A percentile compares a stretch with the other conserved stretches of the same genome.
Conservation (phyloP, 192 early-diverging fungal genomes). For the Entomortierella parvispora region DNA sequence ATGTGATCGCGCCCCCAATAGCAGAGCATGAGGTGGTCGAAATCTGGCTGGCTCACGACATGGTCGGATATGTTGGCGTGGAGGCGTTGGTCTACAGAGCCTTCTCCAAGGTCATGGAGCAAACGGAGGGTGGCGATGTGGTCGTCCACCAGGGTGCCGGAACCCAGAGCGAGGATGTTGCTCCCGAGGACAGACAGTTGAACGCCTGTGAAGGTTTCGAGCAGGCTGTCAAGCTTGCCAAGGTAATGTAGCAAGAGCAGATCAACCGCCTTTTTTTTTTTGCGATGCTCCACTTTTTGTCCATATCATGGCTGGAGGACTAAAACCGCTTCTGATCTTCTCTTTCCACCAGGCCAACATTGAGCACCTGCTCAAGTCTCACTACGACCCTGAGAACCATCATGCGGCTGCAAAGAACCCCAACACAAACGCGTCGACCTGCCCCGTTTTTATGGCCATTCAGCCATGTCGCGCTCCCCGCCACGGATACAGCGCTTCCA, state of each 20-base stretch:
- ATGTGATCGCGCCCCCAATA: conserved; percentile 69
- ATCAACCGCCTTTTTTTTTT: neutral
- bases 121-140: conserved; percentile 68
- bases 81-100: conserved; percentile 64
- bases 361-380: conserved; percentile 63
- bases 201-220: conserved; percentile 67
- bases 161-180: conserved; percentile 29
- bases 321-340: too few species aligned
- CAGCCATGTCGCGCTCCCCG: conserved; percentile 60
- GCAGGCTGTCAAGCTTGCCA: conserved; percentile 64
- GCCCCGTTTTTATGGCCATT: conserved; percentile 71
- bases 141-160: conserved; percentile 59
- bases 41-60: conserved; percentile 66
- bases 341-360: conserved; percentile 58
- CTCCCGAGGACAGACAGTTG: conserved; percentile 52
- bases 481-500: conserved; percentile 32
- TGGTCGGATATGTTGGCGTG: conserved; percentile 65
- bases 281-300: neutral
- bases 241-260: conserved; percentile 34
- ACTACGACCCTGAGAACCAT: conserved; percentile 50
- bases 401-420: conserved; percentile 27
- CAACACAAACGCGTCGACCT: conserved; percentile 52
- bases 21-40: conserved; percentile 70
- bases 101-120: conserved; percentile 67
- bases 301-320: neutral